phyloP scores from a whole-genome alignment of 2,329 filamentous ascomycete genomes.

The Nemania bipapillata region DNA sequence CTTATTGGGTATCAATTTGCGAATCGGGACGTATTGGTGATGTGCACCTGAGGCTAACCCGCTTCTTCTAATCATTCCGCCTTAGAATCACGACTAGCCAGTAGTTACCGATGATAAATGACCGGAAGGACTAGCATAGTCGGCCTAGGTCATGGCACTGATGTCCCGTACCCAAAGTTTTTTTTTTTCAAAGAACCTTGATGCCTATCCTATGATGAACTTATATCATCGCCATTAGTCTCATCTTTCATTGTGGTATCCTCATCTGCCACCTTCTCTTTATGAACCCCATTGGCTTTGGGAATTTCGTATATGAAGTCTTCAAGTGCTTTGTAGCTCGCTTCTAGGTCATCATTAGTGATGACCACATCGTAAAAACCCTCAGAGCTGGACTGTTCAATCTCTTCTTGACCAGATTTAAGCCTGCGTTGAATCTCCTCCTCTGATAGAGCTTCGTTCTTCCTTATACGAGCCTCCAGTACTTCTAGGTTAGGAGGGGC shows the following conservation, averaged over 20 bases:
- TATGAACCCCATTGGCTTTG: constrained; percentile 41
- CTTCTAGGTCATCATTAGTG: constrained; percentile 63
- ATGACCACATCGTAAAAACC: constrained; percentile 64
- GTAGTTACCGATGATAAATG: neutral
- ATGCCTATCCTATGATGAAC: constrained; percentile 21
- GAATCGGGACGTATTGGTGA: neutral
- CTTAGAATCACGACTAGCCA: neutral
- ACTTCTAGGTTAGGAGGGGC: constrained; percentile 56
- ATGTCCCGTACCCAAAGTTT: neutral
- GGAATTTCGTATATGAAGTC: constrained; percentile 59
- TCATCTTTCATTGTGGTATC: constrained; percentile 31
- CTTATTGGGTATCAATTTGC: constrained; percentile 30
- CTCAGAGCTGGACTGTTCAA: constrained; percentile 58
- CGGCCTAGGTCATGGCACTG: neutral
- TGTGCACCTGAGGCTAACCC: neutral
- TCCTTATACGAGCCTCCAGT: constrained; percentile 57
- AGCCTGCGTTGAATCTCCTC: constrained; percentile 60
- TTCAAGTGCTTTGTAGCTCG: constrained; percentile 61
- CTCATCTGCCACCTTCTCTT: constrained; percentile 42
- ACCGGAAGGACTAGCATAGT: neutral
- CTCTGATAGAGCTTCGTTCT: constrained; percentile 57
- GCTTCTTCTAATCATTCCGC: neutral
- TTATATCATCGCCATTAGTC: constrained; percentile 14
- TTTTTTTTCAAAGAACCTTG: neutral
- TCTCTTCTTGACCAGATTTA: constrained; percentile 53